Conservation (phyloP, 441 rosid species). For the Codiaeum variegatum region DNA sequence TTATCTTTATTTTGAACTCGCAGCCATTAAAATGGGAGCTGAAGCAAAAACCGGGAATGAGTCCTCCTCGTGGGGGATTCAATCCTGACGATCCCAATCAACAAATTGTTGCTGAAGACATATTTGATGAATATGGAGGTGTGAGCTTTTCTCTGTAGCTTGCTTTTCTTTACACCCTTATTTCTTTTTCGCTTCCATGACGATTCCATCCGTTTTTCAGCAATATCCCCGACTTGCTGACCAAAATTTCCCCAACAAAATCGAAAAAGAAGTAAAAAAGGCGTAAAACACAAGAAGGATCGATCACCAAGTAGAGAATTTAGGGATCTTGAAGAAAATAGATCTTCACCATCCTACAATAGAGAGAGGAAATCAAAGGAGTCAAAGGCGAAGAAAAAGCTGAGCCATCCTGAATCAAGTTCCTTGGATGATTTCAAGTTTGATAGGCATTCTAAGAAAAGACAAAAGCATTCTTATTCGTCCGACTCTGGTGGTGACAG, state of each 20-base stretch:
- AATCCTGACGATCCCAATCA: conserved; percentile 86
- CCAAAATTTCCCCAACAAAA: conserved; percentile 43
- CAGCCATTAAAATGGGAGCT: conserved; percentile 97
- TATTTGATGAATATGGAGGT: conserved; percentile 97
- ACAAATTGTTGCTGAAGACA: conserved; percentile 94
- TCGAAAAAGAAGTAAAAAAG: conserved; percentile 42
- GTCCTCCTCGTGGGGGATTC: conserved; percentile 98
- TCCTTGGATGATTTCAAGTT: conserved; percentile 38
- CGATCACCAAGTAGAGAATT: conserved; percentile 33
- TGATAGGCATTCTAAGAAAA: conserved; percentile 27
- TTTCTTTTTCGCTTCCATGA: neutral
- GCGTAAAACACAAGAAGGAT: conserved; percentile 44
- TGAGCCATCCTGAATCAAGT: conserved; percentile 33
- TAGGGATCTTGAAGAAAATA: conserved; percentile 27
- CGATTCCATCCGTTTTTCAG: conserved; percentile 25
- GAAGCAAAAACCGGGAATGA: conserved; percentile 89
- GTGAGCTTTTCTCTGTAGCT: conserved; percentile 5
- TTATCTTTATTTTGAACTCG: neutral
- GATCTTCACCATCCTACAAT: conserved; percentile 37
- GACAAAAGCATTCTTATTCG: conserved; percentile 30
- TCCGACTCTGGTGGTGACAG: conserved; percentile 24
- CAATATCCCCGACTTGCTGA: conserved; percentile 60
- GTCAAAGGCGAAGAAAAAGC: conserved; percentile 36
- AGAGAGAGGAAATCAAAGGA: conserved; percentile 42
- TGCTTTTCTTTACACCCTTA: neutral